phyloP scores from a whole-genome alignment of 148 eudicot species.

The Nyssa sinensis region DNA sequence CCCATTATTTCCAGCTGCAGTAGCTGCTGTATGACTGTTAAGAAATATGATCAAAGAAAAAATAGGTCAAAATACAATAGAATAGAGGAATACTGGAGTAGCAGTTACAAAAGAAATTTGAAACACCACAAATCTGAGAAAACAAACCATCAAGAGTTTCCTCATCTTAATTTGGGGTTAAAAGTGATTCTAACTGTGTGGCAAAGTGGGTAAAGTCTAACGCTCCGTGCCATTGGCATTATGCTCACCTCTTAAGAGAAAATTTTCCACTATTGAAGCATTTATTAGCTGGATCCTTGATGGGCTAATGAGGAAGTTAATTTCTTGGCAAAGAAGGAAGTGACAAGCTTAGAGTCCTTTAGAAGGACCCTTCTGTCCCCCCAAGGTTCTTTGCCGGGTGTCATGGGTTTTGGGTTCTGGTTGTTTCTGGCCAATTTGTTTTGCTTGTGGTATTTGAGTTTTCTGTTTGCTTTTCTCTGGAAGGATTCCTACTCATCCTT shows the following conservation, averaged over 20 bases:
- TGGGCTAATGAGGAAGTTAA: background rate
- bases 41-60: constrained; percentile 9
- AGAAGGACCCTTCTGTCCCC: background rate
- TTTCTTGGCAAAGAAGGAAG: background rate
- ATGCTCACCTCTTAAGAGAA: background rate
- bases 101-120: background rate
- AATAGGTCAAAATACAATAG: background rate
- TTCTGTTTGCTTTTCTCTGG: no score
- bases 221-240: background rate
- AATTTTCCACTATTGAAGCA: background rate
- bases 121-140: background rate
- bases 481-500: no score
- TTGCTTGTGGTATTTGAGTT: background rate
- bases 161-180: background rate
- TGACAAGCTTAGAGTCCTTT: background rate
- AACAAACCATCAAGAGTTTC: background rate
- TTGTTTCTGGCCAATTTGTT: background rate
- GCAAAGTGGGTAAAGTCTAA: background rate
- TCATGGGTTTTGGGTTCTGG: background rate
- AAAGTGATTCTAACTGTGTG: no score
- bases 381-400: background rate
- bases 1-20: constrained; percentile 98
- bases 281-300: background rate
- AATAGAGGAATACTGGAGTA: background rate
- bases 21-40: constrained; percentile 92